Percentiles rank a stretch among this genome's conserved stretches.
phyloP scores from a whole-genome alignment of 2,329 filamentous ascomycete genomes.

The Penicillium sp. region DNA sequence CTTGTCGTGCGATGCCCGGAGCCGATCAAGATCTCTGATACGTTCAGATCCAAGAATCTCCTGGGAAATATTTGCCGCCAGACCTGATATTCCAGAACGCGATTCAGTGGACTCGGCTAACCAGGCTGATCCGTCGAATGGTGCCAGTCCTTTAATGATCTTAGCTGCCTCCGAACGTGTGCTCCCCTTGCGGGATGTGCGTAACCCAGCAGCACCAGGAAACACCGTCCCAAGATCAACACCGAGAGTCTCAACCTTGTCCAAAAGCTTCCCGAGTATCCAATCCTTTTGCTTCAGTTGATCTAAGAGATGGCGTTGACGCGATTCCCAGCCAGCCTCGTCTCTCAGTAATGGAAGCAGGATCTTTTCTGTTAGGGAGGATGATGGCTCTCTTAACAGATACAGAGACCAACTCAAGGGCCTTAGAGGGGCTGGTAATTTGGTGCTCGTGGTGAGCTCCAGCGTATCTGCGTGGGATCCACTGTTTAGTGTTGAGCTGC shows the following conservation, averaged over 20 bases:
- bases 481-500: slow-evolving; percentile 31
- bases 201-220: slow-evolving; percentile 51
- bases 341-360: slow-evolving; percentile 54
- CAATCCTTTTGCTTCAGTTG: slow-evolving; percentile 58
- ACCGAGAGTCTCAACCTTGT: slow-evolving; percentile 56
- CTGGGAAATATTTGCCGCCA: slow-evolving; percentile 27
- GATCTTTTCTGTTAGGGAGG: slow-evolving; percentile 49
- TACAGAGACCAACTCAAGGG: slow-evolving; percentile 53
- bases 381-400: slow-evolving; percentile 43
- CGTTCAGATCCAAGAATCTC: slow-evolving; percentile 22
- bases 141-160: slow-evolving; percentile 54
- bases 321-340: slow-evolving; percentile 47
- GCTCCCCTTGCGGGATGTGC: slow-evolving; percentile 43
- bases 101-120: slow-evolving; percentile 25
- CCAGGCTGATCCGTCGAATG: slow-evolving; percentile 54
- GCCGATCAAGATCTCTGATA: slow-evolving; percentile 6
- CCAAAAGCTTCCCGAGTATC: slow-evolving; percentile 56
- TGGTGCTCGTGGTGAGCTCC: slow-evolving; percentile 47
- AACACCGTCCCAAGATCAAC: slow-evolving; percentile 58
- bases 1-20: slow-evolving; percentile 22
- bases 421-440: slow-evolving; percentile 54
- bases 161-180: slow-evolving; percentile 53
- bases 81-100: slow-evolving; percentile 13
- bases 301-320: slow-evolving; percentile 50
- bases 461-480: slow-evolving; percentile 37